Evolutionary conservation across 2,329 filamentous ascomycete species (phyloP).

Genomic region (Aspergillus fumigatus): DNA sequence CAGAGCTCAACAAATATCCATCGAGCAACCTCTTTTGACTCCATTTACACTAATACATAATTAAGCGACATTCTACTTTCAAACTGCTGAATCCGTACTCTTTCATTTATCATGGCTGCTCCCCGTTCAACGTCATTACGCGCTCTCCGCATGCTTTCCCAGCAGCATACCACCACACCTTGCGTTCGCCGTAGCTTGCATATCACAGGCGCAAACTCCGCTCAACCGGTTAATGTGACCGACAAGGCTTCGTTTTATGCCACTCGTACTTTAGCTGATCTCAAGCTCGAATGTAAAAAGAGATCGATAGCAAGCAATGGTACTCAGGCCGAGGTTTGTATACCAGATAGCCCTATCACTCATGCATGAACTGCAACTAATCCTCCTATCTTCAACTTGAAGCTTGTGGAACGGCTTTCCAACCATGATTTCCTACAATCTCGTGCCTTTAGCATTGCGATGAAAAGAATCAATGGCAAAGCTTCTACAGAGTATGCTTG

Average conservation of each 20-base stretch:
- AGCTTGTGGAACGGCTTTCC: constrained; percentile 50
- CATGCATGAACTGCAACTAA: constrained; percentile 1
- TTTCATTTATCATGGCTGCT: constrained; percentile 36
- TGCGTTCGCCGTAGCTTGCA: constrained; percentile 48
- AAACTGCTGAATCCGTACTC: not conserved
- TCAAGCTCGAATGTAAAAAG: constrained; percentile 49
- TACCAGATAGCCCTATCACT: not conserved
- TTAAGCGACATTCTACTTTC: not conserved
- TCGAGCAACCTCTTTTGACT: not conserved
- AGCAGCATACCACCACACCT: constrained; percentile 31
- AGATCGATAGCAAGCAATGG: constrained; percentile 45
- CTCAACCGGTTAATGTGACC: constrained; percentile 45
- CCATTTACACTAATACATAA: not conserved
- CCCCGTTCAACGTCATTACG: constrained; percentile 43
- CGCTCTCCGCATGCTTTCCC: constrained; percentile 41
- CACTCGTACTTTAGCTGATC: constrained; percentile 48
- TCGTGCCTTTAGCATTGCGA: constrained; percentile 52
- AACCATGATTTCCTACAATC: constrained; percentile 51
- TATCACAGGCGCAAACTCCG: constrained; percentile 58
- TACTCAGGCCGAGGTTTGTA: constrained; percentile 47
- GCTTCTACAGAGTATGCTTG: constrained; percentile 35
- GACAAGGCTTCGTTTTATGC: constrained; percentile 50
- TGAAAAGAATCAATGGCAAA: constrained; percentile 44
- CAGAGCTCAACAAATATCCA: not conserved
- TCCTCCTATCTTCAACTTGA: not conserved